Base-by-base conservation (phyloP, 331 rosid genomes). In the Phaseolus coccineus region DNA sequence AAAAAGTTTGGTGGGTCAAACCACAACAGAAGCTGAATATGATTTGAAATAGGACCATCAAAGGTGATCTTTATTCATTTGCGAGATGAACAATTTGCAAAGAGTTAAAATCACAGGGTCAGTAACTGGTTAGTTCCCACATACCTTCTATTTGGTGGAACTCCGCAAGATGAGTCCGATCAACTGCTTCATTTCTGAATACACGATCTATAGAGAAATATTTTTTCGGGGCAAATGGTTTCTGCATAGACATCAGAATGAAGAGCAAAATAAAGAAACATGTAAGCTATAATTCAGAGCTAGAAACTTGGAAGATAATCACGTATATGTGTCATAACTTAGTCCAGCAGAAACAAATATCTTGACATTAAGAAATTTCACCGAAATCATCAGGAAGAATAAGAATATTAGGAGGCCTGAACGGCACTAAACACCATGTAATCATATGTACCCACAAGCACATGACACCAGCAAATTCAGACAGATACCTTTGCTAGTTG, bases 91-190 rank as follows among this genome's bases (percentile, higher is more conserved):
- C 47, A 57, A 14, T 42, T 51, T 74, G 63, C 55, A 72, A 47
- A 62, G 31, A 79, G 16, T 22, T 64, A 63, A 47, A 12, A 44
- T 70, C 37, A 24, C 53, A 19, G 46, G 37, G 35, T 19, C 27
- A 42, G 57, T 52, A 78, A 70, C 56, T 57, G 50, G 62, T 6
- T 71, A 85, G 82, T 70, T 61, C 28, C 53, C 24, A 33, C 44
- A 47, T 85, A 95, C 99, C 99, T 95, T 95, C 99, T 33, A 95
- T 95, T 85, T 95, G 99, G 87, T 93, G 99, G 87, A 95, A 95
- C 85, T 95, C 99, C 6, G 99, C 97, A 78, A 95, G 99, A 87
- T 95, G 99, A 28, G 99, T 95, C 52, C 99, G 90, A 85, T 95
- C 99, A 7, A 95, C 98, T 2, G 99, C 99, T 82, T 95, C 99